Evolutionary conservation across 2,329 filamentous ascomycete species (phyloP), one percentile per base, ranked within the genome.

Genomic region (Samsoniella hepiali): DNA sequence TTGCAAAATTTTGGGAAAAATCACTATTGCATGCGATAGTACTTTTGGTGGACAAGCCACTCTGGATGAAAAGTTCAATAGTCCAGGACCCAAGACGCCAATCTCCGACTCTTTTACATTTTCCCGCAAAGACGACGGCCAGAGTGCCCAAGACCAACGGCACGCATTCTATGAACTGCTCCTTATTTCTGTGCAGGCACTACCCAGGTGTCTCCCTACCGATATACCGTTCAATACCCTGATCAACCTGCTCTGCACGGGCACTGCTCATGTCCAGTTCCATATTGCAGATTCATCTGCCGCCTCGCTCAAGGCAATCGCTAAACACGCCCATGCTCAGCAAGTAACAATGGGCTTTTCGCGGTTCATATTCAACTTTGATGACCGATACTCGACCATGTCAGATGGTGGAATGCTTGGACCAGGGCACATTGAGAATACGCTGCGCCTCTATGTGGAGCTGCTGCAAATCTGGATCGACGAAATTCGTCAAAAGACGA

Each of bases 341-440:
- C 91, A 95, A 74, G 95, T 99, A 3, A 97, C 93, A 0, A 97
- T 96, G 76, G 94, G 95, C 0, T 99, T 99, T 76, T 91, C 95
- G 44, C 85, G 93, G 32, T 99, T 98, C 76, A 99, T 99, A 60
- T 99, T 99, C 79, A 97, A 95, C 69, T 99, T 98, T 73, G 96
- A 99, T 74, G 93, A 96, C 68, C 88, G 93, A 31, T 99, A 99
- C 74, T 92, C 94, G 1, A 98, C 95, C 38, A 97, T 98, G 88
- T 97, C 93, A 10, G 95, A 99, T 71, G 95, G 96, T 38, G 95
- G 95, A 2, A 95, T 99, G 88, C 86, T 99, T 31, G 95, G 94
- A 0, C 88, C 91, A 40, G 91, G 89, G 5, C 95, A 99, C 71
- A 97, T 99, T 63, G 95, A 99, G 74, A 97, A 89, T 68, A 99